These are phyloP conservation scores for Collybia nuda DNA, from an alignment of 768 basidiomycete genomes.

Conservation along the genomic window DNA sequence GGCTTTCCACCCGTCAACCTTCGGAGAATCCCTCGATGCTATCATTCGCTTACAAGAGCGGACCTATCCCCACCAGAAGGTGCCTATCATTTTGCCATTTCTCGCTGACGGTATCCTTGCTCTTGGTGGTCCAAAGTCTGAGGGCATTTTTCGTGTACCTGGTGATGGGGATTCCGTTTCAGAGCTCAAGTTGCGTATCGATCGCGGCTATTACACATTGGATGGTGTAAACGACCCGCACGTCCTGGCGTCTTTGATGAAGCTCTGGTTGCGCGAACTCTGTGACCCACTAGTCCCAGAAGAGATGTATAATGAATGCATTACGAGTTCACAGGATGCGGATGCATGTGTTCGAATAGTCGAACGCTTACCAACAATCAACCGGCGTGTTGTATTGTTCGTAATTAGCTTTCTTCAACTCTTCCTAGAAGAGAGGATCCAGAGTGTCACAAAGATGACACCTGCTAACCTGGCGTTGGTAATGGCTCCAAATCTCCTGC, in stretches of 20 bases:
- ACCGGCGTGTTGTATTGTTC: constrained; percentile 84
- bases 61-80: constrained; percentile 80
- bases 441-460: constrained; percentile 84
- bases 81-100: constrained; percentile 93
- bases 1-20: constrained; percentile 93
- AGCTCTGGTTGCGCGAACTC: constrained; percentile 92
- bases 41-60: constrained; percentile 84
- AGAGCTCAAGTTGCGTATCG: constrained; percentile 85
- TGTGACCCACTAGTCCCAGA: constrained; percentile 90
- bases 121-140: constrained; percentile 78
- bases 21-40: constrained; percentile 85
- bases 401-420: constrained; percentile 89
- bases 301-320: constrained; percentile 90
- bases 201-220: constrained; percentile 87
- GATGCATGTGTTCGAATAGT: constrained; percentile 74
- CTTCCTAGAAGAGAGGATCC: constrained; percentile 78
- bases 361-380: constrained; percentile 77
- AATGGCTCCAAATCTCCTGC: constrained; percentile 87
- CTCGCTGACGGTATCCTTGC: constrained; percentile 90
- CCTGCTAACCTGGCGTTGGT: constrained; percentile 85
- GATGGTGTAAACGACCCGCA: constrained; percentile 91
- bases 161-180: constrained; percentile 89
- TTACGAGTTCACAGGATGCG: constrained; percentile 65
- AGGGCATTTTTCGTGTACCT: constrained; percentile 92
- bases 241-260: constrained; percentile 85